Evolutionary conservation across 352 stramenopile genomes (phyloP).

Genomic region (Globisporangium radiosum): DNA sequence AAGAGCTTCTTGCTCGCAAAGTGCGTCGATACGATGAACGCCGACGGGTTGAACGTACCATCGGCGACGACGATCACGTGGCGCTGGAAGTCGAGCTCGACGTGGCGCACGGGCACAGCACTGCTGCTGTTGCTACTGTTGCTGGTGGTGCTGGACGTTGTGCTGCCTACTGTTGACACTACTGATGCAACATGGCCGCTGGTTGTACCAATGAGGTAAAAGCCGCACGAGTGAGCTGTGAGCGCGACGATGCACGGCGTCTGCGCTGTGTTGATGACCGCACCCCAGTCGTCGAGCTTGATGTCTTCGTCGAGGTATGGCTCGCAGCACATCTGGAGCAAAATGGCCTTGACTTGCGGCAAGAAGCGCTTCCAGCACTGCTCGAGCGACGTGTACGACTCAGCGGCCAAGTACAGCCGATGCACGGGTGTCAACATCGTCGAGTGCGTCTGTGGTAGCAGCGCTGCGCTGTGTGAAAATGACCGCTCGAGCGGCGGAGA

Average conservation of each 20-base stretch:
- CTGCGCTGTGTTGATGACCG: slow-evolving; percentile 10
- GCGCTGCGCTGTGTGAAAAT: neutral
- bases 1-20: slow-evolving; percentile 31
- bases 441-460: slow-evolving; percentile 15
- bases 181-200: neutral
- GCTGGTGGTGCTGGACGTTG: neutral
- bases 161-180: neutral
- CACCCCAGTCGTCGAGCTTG: slow-evolving; percentile 37
- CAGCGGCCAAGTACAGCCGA: slow-evolving; percentile 20
- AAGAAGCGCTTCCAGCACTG: slow-evolving; percentile 54
- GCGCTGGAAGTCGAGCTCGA: slow-evolving; percentile 59
- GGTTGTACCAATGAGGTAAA: slow-evolving; percentile 39
- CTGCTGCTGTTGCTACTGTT: neutral
- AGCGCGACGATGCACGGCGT: slow-evolving; percentile 32
- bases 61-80: slow-evolving; percentile 41
- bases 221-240: slow-evolving; percentile 32
- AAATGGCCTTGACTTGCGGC: slow-evolving; percentile 46
- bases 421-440: slow-evolving; percentile 43
- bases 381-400: slow-evolving; percentile 33
- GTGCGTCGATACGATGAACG: slow-evolving; percentile 36
- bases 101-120: slow-evolving; percentile 29
- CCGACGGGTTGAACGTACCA: slow-evolving; percentile 36
- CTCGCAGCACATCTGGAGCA: slow-evolving; percentile 56
- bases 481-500: neutral
- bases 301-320: slow-evolving; percentile 35